These are phyloP conservation scores for Penicillium sp. DNA, from an alignment of 2,329 filamentous ascomycete genomes.

Conservation along the genomic window DNA sequence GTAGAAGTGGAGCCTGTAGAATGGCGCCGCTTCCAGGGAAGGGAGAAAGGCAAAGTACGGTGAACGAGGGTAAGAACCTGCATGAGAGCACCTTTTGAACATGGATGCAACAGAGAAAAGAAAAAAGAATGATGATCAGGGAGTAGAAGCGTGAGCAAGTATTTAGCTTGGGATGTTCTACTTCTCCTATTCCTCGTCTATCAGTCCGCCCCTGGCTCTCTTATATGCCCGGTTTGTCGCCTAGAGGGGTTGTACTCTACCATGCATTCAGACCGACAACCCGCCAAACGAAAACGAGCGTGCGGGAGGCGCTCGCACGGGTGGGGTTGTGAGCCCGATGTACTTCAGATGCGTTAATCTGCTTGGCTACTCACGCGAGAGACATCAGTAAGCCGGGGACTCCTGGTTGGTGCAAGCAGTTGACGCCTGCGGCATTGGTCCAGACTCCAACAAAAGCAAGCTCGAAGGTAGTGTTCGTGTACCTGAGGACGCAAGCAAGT, in stretches of 20 bases:
- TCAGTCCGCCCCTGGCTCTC: background rate
- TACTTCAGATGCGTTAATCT: slow-evolving; percentile 18
- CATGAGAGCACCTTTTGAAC: slow-evolving; percentile 14
- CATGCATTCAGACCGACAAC: slow-evolving; percentile 12
- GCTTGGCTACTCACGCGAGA: slow-evolving; percentile 27
- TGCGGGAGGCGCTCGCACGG: slow-evolving; percentile 24
- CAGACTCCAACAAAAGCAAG: slow-evolving; percentile 17
- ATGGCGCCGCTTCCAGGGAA: slow-evolving; percentile 22
- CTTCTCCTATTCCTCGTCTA: background rate
- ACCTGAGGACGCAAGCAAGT: slow-evolving; percentile 11
- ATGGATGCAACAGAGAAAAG: slow-evolving; percentile 7
- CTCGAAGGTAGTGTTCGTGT: slow-evolving; percentile 10
- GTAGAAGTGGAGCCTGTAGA: slow-evolving; percentile 6
- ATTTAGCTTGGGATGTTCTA: background rate
- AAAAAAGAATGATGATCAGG: too few species aligned
- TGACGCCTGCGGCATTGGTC: slow-evolving; percentile 24
- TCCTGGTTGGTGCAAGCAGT: slow-evolving; percentile 21
- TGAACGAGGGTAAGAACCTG: slow-evolving; percentile 25
- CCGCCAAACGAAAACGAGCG: slow-evolving; percentile 20
- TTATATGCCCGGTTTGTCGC: slow-evolving; percentile 6
- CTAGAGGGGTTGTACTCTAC: slow-evolving; percentile 13
- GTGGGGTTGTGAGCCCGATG: slow-evolving; percentile 14
- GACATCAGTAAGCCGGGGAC: slow-evolving; percentile 12
- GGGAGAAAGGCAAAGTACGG: slow-evolving; percentile 23
- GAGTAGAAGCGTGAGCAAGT: too few species aligned